Evolutionary conservation across 2,329 filamentous ascomycete species (phyloP).

Genomic region (Fusarium coicis): DNA sequence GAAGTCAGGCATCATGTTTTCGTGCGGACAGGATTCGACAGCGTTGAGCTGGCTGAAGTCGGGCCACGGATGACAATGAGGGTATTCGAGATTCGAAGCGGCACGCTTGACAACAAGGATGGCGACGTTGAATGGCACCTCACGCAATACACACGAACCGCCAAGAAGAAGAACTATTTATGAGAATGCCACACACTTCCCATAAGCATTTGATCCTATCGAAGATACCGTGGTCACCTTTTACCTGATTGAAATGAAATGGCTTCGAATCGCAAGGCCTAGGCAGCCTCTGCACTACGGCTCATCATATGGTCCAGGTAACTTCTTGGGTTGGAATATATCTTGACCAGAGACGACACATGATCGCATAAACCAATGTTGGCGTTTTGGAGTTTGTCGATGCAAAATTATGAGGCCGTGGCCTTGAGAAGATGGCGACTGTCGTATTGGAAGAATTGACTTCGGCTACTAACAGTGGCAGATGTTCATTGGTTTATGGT

Average conservation of each 20-base stretch:
- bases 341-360: neutral
- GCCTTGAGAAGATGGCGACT: conserved; percentile 5
- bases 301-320: neutral
- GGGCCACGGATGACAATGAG: conserved; percentile 98
- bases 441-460: conserved; percentile 12
- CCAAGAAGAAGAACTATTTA: conserved; percentile 94
- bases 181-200: conserved; percentile 55
- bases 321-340: neutral
- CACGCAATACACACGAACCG: conserved; percentile 93
- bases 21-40: conserved; percentile 89
- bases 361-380: neutral
- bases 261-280: neutral
- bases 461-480: conserved; percentile 3
- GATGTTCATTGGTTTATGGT: conserved; percentile 31
- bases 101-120: conserved; percentile 92
- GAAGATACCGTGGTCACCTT: neutral
- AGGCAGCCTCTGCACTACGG: neutral
- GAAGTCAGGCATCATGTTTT: conserved; percentile 88
- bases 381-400: conserved; percentile 43
- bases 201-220: neutral
- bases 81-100: conserved; percentile 90
- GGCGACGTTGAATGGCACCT: conserved; percentile 97
- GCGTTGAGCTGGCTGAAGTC: conserved; percentile 88
- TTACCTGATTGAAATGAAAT: neutral
- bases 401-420: conserved; percentile 15